Evolutionary conservation across 139 green algal genomes (phyloP).

Genomic region (Chlamydomonas sp.): DNA sequence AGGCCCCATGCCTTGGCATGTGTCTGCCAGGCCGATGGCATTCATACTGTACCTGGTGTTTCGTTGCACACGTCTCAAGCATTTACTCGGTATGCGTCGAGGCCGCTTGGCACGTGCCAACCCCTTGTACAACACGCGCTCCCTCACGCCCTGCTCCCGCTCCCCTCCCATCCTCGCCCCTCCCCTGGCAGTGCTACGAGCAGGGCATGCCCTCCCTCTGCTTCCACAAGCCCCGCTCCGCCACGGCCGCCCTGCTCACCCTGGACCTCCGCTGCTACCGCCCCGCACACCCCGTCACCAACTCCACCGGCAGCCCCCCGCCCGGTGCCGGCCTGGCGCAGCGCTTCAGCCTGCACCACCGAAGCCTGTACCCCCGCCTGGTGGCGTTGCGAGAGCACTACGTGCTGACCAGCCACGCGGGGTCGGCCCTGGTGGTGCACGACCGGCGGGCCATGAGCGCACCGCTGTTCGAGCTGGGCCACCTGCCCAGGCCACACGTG

Average conservation of each 20-base stretch:
- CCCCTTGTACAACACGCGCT: too few species aligned
- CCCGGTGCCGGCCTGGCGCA: constrained; percentile 37
- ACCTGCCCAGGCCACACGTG: neutral
- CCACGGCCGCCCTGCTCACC: constrained; percentile 20
- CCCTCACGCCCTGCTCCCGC: neutral
- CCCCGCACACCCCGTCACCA: neutral
- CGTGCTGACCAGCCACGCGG: constrained; percentile 57
- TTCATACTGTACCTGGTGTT: too few species aligned
- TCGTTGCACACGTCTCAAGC: too few species aligned
- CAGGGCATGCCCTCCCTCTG: constrained; percentile 39
- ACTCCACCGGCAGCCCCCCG: neutral
- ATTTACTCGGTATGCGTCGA: too few species aligned
- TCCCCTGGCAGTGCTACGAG: constrained; percentile 26
- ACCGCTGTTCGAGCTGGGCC: neutral
- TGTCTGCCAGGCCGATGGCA: too few species aligned
- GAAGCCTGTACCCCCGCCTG: constrained; percentile 55
- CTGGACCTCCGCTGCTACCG: constrained; percentile 13
- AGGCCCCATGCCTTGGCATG: too few species aligned
- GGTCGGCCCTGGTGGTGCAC: constrained; percentile 42
- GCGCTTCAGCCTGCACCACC: constrained; percentile 51
- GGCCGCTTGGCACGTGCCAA: too few species aligned
- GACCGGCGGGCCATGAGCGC: constrained; percentile 44
- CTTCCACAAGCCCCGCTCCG: constrained; percentile 52
- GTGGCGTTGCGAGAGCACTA: constrained; percentile 40
- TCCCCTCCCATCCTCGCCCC: too few species aligned